Base-by-base conservation (phyloP, 2,329 filamentous ascomycete genomes). In the Phaeophleospora eucalypticola region DNA sequence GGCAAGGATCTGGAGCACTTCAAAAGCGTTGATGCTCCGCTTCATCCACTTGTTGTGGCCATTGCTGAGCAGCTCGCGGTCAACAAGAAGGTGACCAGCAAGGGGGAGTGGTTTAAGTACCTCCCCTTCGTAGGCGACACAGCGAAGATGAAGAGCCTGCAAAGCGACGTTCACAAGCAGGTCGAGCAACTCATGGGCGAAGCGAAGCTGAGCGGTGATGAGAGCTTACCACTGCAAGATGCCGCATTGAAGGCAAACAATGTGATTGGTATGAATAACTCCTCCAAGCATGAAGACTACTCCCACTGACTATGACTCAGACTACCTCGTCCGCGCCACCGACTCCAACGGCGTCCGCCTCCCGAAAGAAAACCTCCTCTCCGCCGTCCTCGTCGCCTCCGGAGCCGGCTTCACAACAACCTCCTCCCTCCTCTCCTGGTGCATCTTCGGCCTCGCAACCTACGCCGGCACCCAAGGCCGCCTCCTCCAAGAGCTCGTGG, bases 351-450 rank as follows among this genome's bases (percentile, higher is more conserved):
- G 79, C 29, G 69, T 79, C 43, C 76, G 78, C 49, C 63, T 82
- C 0, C 76, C 79, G 0, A 62, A 67, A 29, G 62, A 68, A 3
- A 65, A 62, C 43, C 54, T 71, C n/a, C 61, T 75, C 21, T 51
- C 65, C 24, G 63, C 65, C 1, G 64, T 81, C 0, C 65, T 80
- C 2, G 76, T 81, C 2, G 71, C 72, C 4, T 77, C 73, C 0
- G 79, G 69, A 3, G 80, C 80, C 2, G 80, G 80, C 16, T 83
- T 83, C 65, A 80, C 76, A 1, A 83, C 80, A 0, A 83, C 77
- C 0, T 76, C 73, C 2, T 77, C 77, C 0, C 70, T 82, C 3
- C 67, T 82, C 2, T 79, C 77, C 0, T 83, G 79, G 80, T 66
- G 78, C 1, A 58, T 81, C 33, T 82, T 80, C 58, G 69, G 71